These are phyloP conservation scores for Fusarium sp. DNA, from an alignment of 2,329 filamentous ascomycete genomes.

Conservation along the genomic window DNA sequence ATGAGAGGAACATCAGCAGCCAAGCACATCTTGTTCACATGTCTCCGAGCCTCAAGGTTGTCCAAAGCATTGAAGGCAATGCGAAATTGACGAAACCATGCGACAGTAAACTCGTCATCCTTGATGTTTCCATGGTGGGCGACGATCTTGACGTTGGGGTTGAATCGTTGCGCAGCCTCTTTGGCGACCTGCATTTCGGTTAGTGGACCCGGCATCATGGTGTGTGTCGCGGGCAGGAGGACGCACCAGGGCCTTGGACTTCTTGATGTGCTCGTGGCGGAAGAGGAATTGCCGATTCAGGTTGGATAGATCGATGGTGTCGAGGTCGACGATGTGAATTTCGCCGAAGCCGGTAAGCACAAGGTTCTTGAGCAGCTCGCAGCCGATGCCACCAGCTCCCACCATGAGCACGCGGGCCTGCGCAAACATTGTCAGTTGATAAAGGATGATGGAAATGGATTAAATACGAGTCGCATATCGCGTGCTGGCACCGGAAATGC, in stretches of 20 bases:
- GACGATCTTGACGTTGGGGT: slow-evolving; percentile 86
- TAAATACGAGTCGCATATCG: slow-evolving; percentile 7
- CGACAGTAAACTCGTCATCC: slow-evolving; percentile 84
- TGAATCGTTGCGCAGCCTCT: slow-evolving; percentile 90
- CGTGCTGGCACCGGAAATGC: not conserved
- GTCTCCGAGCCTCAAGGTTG: slow-evolving; percentile 91
- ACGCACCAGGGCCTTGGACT: slow-evolving; percentile 89
- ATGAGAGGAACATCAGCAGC: slow-evolving; percentile 91
- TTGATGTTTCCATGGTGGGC: slow-evolving; percentile 97
- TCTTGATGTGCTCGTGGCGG: slow-evolving; percentile 96
- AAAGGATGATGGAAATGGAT: slow-evolving; percentile 3
- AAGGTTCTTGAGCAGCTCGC: slow-evolving; percentile 96
- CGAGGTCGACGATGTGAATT: slow-evolving; percentile 94
- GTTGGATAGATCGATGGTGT: slow-evolving; percentile 98
- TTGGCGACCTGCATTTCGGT: slow-evolving; percentile 78
- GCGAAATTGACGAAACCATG: slow-evolving; percentile 86
- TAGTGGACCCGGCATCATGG: slow-evolving; percentile 27
- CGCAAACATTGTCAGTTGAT: slow-evolving; percentile 36
- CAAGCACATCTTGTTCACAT: slow-evolving; percentile 98
- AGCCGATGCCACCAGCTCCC: slow-evolving; percentile 96
- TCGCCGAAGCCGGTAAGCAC: slow-evolving; percentile 92
- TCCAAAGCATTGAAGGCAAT: slow-evolving; percentile 97
- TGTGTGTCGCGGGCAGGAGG: slow-evolving; percentile 12
- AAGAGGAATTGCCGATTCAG: slow-evolving; percentile 98
- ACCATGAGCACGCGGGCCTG: slow-evolving; percentile 92